Evolutionary conservation across 2,329 filamentous ascomycete genomes (phyloP).

Genomic region (Alternaria gaisen): DNA sequence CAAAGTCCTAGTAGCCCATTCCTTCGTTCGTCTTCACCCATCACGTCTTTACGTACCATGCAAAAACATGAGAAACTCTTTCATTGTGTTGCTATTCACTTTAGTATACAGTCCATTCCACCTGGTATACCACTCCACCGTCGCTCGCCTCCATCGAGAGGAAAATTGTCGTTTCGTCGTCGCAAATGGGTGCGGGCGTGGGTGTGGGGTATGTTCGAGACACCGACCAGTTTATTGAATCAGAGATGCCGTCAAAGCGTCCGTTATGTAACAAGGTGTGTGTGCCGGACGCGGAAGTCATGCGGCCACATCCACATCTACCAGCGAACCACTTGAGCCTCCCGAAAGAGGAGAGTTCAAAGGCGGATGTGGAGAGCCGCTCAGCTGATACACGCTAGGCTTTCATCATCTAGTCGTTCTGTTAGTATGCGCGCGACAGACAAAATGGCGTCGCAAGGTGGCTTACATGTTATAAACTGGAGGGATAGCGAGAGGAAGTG

Average conservation of each 20-base stretch:
- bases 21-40: neutral
- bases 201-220: slow-evolving; percentile 21
- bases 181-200: neutral
- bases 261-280: slow-evolving; percentile 94
- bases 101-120: slow-evolving; percentile 6
- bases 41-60: slow-evolving; percentile 2
- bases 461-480: slow-evolving; percentile 98
- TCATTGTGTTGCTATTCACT: slow-evolving; percentile 10
- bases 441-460: slow-evolving; percentile 3
- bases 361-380: slow-evolving; percentile 71
- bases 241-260: slow-evolving; percentile 99
- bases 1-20: neutral
- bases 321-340: slow-evolving; percentile 88
- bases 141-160: neutral
- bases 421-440: slow-evolving; percentile 30
- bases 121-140: neutral
- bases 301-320: slow-evolving; percentile 71
- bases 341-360: slow-evolving; percentile 83
- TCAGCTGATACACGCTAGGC: slow-evolving; percentile 96
- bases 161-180: neutral
- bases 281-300: slow-evolving; percentile 99
- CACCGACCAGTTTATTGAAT: slow-evolving; percentile 69
- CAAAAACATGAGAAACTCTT: slow-evolving; percentile 4
- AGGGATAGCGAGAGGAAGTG: slow-evolving; percentile 78
- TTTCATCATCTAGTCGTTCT: slow-evolving; percentile 90